Evolutionary conservation across 192 early-diverging fungal species (phyloP), one percentile per base, ranked within the genome.

Genomic region (Ambispora gerdemannii): DNA sequence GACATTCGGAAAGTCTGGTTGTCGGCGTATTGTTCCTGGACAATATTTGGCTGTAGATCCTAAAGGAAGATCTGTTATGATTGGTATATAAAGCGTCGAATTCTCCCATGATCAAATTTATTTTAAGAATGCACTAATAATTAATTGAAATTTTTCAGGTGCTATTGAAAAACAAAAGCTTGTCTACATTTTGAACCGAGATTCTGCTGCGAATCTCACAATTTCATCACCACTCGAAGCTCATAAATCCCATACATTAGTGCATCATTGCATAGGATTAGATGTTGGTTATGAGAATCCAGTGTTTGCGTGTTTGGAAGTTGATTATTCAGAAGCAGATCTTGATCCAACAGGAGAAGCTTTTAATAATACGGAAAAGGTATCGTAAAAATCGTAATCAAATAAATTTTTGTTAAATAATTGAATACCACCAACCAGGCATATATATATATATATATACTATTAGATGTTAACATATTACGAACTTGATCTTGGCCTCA

Each of bases 251-350:
- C 81, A 90, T 36, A 90, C 88, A 0, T 71, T 97, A 27, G 86
- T 88, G 58, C 90, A 92, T 62, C 83, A 90, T 71, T 80, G 91
- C 63, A 89, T 92, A 24, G 96, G 91, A 28, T 87, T 98, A 11
- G 98, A 99, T 78, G 96, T 99, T 27, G 98, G 95, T 0, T 99
- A 92, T 71, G 98, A 99, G 70, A 99, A 98, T 76, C 98, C 98
- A 10, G 84, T 96, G 38, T 99, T 99, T 83, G 98, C 96, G 0
- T 89, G 90, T 55, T 75, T 99, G 49, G 97, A 99, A 75, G 82
- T 88, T 0, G 89, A 88, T 76, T 94, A 93, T 72, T 81, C 83
- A 22, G 96, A 93, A 47, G 86, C 87, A 4, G 94, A 95, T 75
- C 77, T 86, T 49, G 91, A 91, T 77, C 83, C 87, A 19, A 81